Base-by-base conservation (phyloP, 2,329 filamentous ascomycete species). In the Eutypella sp. region DNA sequence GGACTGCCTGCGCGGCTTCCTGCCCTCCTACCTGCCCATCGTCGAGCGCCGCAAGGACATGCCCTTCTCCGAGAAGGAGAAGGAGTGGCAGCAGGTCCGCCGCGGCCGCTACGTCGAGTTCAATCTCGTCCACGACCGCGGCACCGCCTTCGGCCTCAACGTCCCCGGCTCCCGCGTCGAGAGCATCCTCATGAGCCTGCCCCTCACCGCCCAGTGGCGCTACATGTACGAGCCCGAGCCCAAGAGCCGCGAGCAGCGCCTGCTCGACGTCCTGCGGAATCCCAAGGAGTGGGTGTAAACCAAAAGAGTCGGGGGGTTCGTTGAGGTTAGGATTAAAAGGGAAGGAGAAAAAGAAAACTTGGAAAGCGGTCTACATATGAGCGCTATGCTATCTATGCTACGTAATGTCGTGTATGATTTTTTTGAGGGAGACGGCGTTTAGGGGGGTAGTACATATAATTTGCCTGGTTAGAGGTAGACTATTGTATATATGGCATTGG, bases 31-130 rank as follows among this genome's bases (percentile, higher is more conserved):
- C 62, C 59, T 96, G 2, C 92, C 93, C 23, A 96, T 99, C 55
- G 76, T 99, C 48, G 79, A 90, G 62, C 84, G 78, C 65, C 76
- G 93, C 56, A 97, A 95, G 73, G 87, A 96, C 59, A 90, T 96
- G 89, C 83, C 88, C 0, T 99, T 82, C 60, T 91, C 82, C 0
- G 84, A 86, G 40, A 76, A 84, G 56, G 87, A 96, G 71, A 96
- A 96, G 74, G 82, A 88, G 54, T 99, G 93, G 93, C 93, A 99
- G 72, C 93, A 97, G 72, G 76, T 99, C 51, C 80, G 93, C 41
- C 76, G 93, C 54, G 93, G 93, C n/a, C 79, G 90, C 59, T 99
- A 99, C 65, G 93, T 99, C 52, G 93, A 99, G 70, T 99, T 99
- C 69, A 99, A 99, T 69, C 78, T 99, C 31, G 89, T 99, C 46